Base-by-base conservation (phyloP, 164 flowering plant genomes). In the Macadamia integrifolia region DNA sequence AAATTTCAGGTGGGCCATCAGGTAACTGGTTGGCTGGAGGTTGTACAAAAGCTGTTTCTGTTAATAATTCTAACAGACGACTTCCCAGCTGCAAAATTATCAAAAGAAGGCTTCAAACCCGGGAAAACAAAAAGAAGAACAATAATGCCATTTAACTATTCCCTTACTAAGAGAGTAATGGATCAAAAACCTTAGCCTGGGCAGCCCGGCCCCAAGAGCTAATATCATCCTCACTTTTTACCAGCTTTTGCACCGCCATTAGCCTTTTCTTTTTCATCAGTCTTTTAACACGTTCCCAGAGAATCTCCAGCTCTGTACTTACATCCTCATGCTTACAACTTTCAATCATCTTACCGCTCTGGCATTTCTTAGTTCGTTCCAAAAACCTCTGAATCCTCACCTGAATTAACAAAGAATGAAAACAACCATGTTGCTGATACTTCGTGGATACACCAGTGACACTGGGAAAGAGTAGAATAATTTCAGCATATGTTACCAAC, bases 1-100 rank as follows among this genome's bases (percentile, higher is more conserved):
- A 84, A 74, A 93, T 72, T 76, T 91, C 97, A 50, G 96, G 97
- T 60, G 92, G 87, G 60, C 75, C 57, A 42, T 88, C 96, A 11
- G 74, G 83, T 62, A 80, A 75, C 79, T 88, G 97, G 71, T 69
- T 59, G 50, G 78, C 66, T 60, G 97, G 90, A 80, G 84, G 79
- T 73, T 88, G 96, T 43, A 93, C 88, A 80, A 71, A 88, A 62
- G 98, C 98, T 73, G 91, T 80, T 79, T 90, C 87, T 28, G 72
- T 81, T 67, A 93, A 79, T 75, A 93, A 74, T 67, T 89, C 87
- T 77, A 93, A 71, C 69, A 93, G 83, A 68, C 93, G 88, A 75
- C 91, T 77, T 68, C 98, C 98, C 71, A 93, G 75, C 98, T 93
- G 93, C 83, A 84, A 43, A 78, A n/a, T 68, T 60, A 66, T 60